Conservation (phyloP, 2,329 filamentous ascomycete species). For the Cylindrodendrum hubeiense region DNA sequence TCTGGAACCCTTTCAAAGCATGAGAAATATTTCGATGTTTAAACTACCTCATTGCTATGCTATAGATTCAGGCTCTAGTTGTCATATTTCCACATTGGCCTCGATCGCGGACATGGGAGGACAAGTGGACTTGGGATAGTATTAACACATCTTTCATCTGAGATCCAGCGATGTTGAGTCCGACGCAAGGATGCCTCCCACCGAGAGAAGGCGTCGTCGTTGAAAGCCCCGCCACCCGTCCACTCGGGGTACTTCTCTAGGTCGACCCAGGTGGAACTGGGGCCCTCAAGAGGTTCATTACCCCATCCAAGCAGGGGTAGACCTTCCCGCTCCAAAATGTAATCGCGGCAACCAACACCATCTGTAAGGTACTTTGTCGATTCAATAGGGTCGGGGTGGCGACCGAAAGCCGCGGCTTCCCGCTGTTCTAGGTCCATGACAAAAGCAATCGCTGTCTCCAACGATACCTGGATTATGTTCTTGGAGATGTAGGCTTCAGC, state of each 20-base stretch:
- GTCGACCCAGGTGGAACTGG: neutral
- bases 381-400: neutral
- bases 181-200: neutral
- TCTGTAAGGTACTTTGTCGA: neutral
- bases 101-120: neutral
- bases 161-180: neutral
- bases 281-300: neutral
- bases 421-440: neutral
- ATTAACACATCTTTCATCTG: neutral
- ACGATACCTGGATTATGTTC: neutral
- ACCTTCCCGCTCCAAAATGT: no score
- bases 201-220: neutral
- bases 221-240: neutral
- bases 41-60: no score
- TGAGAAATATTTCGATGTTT: no score
- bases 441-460: slow-evolving; percentile 9
- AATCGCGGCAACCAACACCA: no score
- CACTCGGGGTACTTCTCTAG: neutral
- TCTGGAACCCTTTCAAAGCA: no score
- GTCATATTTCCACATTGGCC: neutral
- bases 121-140: neutral
- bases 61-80: no score
- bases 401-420: slow-evolving; percentile 5
- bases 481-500: neutral
- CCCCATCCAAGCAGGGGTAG: neutral